Conservation (phyloP, 2,329 filamentous ascomycete genomes). For the Aspergillus niger region DNA sequence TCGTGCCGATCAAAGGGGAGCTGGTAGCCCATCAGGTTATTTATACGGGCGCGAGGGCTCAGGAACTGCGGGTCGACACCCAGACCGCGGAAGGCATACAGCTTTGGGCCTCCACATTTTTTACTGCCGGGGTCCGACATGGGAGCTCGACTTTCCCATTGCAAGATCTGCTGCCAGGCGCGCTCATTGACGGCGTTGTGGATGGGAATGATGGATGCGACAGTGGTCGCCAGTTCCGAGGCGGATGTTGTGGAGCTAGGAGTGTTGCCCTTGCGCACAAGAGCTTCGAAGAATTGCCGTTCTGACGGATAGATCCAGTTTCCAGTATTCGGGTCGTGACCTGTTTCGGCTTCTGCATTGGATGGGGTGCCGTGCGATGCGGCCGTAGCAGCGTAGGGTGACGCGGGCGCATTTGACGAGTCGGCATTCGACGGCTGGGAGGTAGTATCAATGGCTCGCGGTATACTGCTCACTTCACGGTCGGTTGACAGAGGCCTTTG, state of each 20-base stretch:
- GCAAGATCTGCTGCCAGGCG: slow-evolving; percentile 87
- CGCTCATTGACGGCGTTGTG: slow-evolving; percentile 98
- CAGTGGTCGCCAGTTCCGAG: slow-evolving; percentile 64
- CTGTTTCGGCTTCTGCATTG: slow-evolving; percentile 78
- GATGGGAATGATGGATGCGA: slow-evolving; percentile 90
- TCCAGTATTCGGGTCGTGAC: slow-evolving; percentile 67
- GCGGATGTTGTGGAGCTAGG: slow-evolving; percentile 52
- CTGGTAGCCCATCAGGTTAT: slow-evolving; percentile 83
- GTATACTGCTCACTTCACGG: slow-evolving; percentile 79
- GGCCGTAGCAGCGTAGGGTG: slow-evolving; percentile 34
- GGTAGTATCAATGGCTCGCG: slow-evolving; percentile 55
- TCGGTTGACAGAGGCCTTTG: slow-evolving; percentile 60
- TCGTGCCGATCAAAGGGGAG: slow-evolving; percentile 94
- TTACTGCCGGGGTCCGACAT: slow-evolving; percentile 58
- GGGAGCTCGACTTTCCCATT: slow-evolving; percentile 76
- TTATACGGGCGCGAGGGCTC: slow-evolving; percentile 80
- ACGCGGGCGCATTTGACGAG: slow-evolving; percentile 28
- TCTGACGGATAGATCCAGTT: slow-evolving; percentile 99
- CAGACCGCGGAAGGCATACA: slow-evolving; percentile 78
- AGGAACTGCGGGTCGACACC: slow-evolving; percentile 56
- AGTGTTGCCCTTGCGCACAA: slow-evolving; percentile 86
- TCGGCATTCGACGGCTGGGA: slow-evolving; percentile 24
- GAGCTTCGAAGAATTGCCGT: slow-evolving; percentile 96
- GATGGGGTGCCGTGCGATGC: slow-evolving; percentile 52
- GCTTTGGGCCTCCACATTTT: slow-evolving; percentile 73